These are phyloP conservation scores for Cardamine resedifolia DNA, from an alignment of 345 rosid genomes.

Conservation along the genomic window DNA sequence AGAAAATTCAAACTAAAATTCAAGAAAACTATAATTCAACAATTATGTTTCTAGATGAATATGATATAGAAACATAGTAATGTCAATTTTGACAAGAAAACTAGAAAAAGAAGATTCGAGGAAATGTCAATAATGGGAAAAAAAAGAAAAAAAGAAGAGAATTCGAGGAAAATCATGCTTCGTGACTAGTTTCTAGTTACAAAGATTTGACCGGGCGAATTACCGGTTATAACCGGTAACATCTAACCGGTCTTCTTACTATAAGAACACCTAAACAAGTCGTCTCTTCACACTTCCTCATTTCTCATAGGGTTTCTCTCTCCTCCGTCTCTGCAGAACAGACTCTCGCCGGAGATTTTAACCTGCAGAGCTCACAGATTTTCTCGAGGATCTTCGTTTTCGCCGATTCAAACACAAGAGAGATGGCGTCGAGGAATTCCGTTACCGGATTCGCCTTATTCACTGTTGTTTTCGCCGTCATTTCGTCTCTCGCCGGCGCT, in stretches of 20 bases:
- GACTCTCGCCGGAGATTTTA: constrained; percentile 27
- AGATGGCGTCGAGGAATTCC: constrained; percentile 25
- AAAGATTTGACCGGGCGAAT: constrained; percentile 1
- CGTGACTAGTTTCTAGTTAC: constrained; percentile 20
- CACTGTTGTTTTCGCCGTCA: constrained; percentile 40
- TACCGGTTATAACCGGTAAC: constrained; percentile 31
- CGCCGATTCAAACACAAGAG: not conserved
- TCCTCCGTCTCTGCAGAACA: constrained; percentile 28
- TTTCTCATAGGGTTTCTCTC: not conserved
- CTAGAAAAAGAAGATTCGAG: not conserved
- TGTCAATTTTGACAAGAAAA: constrained; percentile 36
- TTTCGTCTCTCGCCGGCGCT: constrained; percentile 40
- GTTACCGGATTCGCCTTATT: constrained; percentile 28
- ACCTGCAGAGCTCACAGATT: constrained; percentile 6
- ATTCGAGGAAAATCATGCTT: constrained; percentile 19
- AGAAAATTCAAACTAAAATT: not conserved
- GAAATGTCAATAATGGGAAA: constrained; percentile 3
- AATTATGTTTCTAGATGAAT: no score
- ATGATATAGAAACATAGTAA: constrained; percentile 25
- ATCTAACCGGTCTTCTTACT: constrained; percentile 1
- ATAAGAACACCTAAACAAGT: constrained; percentile 20
- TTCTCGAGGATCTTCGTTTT: not conserved
- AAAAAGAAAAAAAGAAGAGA: not conserved
- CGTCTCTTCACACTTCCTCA: constrained; percentile 17
- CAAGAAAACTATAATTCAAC: no score